Base-by-base conservation (phyloP, 805 yeast genomes). In the Tetrapisispora pingtungensis region DNA sequence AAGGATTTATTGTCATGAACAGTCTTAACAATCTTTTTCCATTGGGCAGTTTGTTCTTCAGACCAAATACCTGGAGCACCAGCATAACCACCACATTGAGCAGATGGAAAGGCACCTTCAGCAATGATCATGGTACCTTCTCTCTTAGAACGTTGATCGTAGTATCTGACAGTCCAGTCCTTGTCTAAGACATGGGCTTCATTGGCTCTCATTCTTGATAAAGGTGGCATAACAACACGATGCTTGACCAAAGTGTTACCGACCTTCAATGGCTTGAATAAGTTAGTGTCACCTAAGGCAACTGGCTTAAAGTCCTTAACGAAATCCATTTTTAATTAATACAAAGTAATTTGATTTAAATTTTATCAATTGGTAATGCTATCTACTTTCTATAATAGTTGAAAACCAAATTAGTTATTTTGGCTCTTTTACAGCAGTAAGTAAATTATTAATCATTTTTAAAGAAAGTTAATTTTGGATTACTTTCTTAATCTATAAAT, bases 51-150 rank as follows among this genome's bases (percentile, higher is more conserved):
- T 51, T 78, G 84, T 27, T 64, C 60, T 5, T 71, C 69, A 24
- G 63, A 68, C 62, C 67, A 70, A 41, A 78, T 68, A 52, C 80
- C 78, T 20, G 84, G 82, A 4, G 67, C 72, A 27, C 58, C 46
- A n/a, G 57, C 59, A 46, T 65, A 68, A 20, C 73, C 66, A 40
- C 80, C 74, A 33, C 65, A 59, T 44, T 57, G 64, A 1, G 63
- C 54, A 13, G 76, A 63, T n/a, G 70, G 69, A 52, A 68, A 69
- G 1, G 81, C 72, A 13, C 78, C 86, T 57, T 81, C 88, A 8
- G 81, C 64, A 50, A 78, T 72, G 28, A 80, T 49, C 48, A 82
- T 60, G 15, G 84, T 72, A 17, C 87, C 87, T 17, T 75, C 73
- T 45, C 64, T 61, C 39, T 64, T 54, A 0, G 85, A 71, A 51